Percentiles rank a stretch among this genome's conserved stretches.
These are phyloP conservation scores for Apiotrichum laibachii DNA, from an alignment of 1,284 basidiomycete species.

Conservation along the genomic window DNA sequence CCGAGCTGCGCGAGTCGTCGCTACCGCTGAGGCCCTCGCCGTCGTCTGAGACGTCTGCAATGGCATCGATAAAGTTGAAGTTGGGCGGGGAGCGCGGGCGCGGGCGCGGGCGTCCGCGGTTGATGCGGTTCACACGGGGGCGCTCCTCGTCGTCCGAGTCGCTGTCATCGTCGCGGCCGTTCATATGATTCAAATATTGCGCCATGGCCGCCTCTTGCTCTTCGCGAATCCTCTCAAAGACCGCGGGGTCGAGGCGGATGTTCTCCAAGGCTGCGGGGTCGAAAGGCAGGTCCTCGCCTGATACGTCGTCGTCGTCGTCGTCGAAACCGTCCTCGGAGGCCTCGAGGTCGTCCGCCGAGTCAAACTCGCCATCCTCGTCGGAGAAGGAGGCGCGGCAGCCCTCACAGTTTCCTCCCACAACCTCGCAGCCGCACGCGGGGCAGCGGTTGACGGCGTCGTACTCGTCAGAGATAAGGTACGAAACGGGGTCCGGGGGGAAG, in stretches of 20 bases:
- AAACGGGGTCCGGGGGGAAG: constrained; percentile 30
- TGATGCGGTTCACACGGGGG: too few species aligned
- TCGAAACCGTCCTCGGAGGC: background rate
- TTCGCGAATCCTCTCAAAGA: too few species aligned
- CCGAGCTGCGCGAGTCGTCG: constrained; percentile 4
- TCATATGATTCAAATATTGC: too few species aligned
- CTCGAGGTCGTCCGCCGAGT: constrained; percentile 4
- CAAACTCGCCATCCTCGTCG: constrained; percentile 19
- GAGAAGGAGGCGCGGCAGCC: constrained; percentile 37
- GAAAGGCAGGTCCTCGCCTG: background rate
- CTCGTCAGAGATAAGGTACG: constrained; percentile 34
- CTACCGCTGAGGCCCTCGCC: constrained; percentile 10
- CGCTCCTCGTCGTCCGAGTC: background rate
- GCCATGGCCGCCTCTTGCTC: too few species aligned
- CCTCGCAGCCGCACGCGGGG: constrained; percentile 38
- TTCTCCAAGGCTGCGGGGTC: background rate
- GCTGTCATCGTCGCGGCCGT: background rate
- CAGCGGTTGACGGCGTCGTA: constrained; percentile 35
- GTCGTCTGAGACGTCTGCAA: constrained; percentile 16
- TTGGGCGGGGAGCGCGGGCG: too few species aligned
- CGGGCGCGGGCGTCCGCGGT: too few species aligned
- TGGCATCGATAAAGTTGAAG: constrained; percentile 3
- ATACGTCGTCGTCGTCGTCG: background rate
- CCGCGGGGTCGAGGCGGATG: too few species aligned
- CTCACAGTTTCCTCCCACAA: constrained; percentile 32